Base-by-base conservation (phyloP, 257 asterid species). In the Lavandula angustifolia region DNA sequence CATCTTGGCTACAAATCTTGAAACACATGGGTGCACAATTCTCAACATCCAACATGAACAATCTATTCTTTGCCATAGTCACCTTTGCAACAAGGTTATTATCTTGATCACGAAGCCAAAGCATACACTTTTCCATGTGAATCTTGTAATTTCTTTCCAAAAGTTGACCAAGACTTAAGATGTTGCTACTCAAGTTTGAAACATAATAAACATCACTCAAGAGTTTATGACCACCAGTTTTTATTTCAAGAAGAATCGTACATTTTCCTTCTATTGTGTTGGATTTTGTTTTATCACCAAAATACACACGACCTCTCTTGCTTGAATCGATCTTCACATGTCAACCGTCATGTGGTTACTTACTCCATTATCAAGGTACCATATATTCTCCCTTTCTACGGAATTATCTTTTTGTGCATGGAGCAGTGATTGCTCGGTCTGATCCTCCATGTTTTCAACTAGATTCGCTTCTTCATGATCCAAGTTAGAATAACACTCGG, bases 101-200 rank as follows among this genome's bases (percentile, higher is more conserved):
- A 34, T 55, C 46, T 35, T 55, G 62, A 55, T 54, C 43, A n/a
- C 43, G 38, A 54, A 54, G 32, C 60, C 60, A 54, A 9, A 54
- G 3, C 27, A 2, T 35, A 34, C 62, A n/a, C 22, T 55, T 44
- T n/a, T 55, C n/a, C 46, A 55, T 55, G 9, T 55, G 10, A 14
- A 55, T 55, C 7, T 55, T 35, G 7, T 55, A 55, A 41, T 55
- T 55, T 55, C 46, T 55, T 34, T 55, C 62, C 31, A 55, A 55
- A 34, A 55, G 7, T 55, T 55, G 29, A 42, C 54, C 66, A 60
- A 60, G 12, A 7, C 65, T 41, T 41, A 60, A 12, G 29, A 60
- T 60, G 11, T 60, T 42, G 41, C 27, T 42, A 0, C 53, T 60
- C 1, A 60, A 42, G 12, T 60, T 60, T 6, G 65, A 22, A 41